Conservation (phyloP, 208 protist species). For the Jaenimonas drosophilae region DNA sequence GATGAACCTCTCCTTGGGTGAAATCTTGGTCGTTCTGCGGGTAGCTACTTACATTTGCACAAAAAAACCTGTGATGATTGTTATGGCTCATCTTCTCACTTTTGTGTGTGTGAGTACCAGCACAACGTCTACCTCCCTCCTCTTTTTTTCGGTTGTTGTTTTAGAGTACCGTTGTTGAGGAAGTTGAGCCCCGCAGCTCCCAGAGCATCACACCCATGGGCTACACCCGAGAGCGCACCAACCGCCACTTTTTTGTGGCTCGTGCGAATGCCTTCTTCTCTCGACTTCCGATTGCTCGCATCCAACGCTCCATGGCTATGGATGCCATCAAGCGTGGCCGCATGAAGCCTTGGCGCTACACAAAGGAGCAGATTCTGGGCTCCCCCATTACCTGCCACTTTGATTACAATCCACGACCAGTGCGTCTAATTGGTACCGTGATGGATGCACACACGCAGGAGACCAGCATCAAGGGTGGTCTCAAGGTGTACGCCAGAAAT, state of each 20-base stretch:
- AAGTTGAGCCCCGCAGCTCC: background rate
- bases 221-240: conserved; percentile 81
- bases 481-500: conserved; percentile 86
- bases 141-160: conserved; percentile 8
- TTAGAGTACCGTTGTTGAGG: background rate
- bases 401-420: conserved; percentile 85
- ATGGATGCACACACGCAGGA: conserved; percentile 86
- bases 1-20: conserved; percentile 22
- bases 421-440: conserved; percentile 83
- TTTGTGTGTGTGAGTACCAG: no score
- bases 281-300: conserved; percentile 71
- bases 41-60: background rate
- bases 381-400: conserved; percentile 83
- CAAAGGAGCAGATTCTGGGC: conserved; percentile 84
- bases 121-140: background rate
- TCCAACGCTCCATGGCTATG: conserved; percentile 80
- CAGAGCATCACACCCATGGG: conserved; percentile 21
- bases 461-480: conserved; percentile 82
- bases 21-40: background rate
- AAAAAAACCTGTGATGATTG: no score
- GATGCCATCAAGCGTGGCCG: conserved; percentile 74
- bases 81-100: no score
- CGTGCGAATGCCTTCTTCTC: conserved; percentile 87
- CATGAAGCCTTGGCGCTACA: conserved; percentile 87
- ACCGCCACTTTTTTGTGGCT: conserved; percentile 81